These are phyloP conservation scores for Parasarocladium wereldwijsianum DNA, from an alignment of 2,329 filamentous ascomycete genomes.

Conservation along the genomic window DNA sequence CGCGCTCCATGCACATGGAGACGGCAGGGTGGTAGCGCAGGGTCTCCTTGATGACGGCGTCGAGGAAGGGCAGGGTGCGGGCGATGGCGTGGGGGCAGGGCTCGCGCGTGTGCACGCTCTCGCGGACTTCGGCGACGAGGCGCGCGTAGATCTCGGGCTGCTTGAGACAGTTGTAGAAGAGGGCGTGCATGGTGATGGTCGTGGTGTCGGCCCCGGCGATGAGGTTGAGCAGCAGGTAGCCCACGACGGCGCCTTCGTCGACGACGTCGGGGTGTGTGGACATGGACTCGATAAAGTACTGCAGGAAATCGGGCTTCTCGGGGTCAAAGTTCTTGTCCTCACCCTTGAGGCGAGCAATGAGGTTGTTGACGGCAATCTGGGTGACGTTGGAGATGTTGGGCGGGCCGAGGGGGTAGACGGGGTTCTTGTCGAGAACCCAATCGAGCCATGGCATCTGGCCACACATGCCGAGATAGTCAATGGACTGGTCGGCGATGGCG, in stretches of 20 bases:
- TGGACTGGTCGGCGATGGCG: conserved; percentile 13
- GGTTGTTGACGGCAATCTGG: conserved; percentile 13
- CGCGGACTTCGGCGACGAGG: conserved; percentile 4
- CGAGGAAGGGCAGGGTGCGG: conserved; percentile 14
- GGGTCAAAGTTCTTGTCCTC: conserved; percentile 13
- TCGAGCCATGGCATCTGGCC: conserved; percentile 18
- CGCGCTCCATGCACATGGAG: conserved; percentile 27
- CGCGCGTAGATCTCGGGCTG: conserved; percentile 8
- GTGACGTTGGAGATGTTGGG: conserved; percentile 15
- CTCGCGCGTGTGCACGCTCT: conserved; percentile 1
- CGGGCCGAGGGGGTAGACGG: conserved; percentile 18
- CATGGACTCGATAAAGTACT: conserved; percentile 20
- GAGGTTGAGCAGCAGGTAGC: conserved; percentile 19
- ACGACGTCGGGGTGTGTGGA: conserved; percentile 18
- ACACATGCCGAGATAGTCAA: conserved; percentile 17
- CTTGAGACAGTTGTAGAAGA: conserved; percentile 11
- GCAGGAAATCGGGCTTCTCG: conserved; percentile 17
- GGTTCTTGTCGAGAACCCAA: conserved; percentile 23
- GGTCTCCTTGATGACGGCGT: conserved; percentile 32
- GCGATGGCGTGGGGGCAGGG: conserved; percentile 2
- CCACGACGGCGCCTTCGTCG: conserved; percentile 19
- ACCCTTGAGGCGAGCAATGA: conserved; percentile 13
- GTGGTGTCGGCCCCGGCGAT: conserved; percentile 12
- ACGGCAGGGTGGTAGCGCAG: conserved; percentile 31
- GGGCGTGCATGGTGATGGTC: conserved; percentile 10